These are phyloP conservation scores for Anthostomella pinea DNA, from an alignment of 2,329 filamentous ascomycete genomes.

Conservation along the genomic window DNA sequence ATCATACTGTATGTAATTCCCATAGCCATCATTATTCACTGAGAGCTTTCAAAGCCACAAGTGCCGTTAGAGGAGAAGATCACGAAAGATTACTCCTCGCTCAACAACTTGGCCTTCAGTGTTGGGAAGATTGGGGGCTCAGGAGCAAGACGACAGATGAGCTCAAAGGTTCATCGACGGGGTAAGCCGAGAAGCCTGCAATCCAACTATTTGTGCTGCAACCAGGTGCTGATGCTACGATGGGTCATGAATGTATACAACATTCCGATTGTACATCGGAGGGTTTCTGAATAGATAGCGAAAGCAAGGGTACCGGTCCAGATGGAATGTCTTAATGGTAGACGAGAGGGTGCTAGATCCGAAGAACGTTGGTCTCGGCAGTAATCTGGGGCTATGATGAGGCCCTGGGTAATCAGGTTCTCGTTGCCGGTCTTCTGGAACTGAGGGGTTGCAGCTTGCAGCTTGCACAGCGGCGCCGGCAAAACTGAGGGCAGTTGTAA, in stretches of 20 bases:
- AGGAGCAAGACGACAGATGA: conserved; percentile 18
- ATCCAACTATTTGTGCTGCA: no score
- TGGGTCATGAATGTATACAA: no score
- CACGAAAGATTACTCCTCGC: no score
- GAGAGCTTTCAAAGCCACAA: no score
- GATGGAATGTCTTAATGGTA: conserved; percentile 18
- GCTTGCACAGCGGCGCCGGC: conserved; percentile 10
- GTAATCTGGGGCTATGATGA: conserved; percentile 19
- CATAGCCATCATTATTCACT: no score
- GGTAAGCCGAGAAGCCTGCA: conserved; percentile 25
- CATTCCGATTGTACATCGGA: conserved; percentile 14
- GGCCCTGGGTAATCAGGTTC: conserved; percentile 15
- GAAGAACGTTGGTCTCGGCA: conserved; percentile 17
- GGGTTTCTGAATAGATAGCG: conserved; percentile 8
- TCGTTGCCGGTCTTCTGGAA: no score
- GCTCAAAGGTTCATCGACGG: conserved; percentile 18
- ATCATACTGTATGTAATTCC: no score
- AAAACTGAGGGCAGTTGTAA: conserved; percentile 13
- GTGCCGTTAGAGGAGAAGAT: no score
- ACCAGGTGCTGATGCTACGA: no score
- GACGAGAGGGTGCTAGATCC: conserved; percentile 21
- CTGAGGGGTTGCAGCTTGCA: conserved; percentile 16
- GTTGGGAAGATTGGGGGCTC: conserved; percentile 7
- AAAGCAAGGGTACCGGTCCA: conserved; percentile 17
- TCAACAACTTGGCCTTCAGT: conserved; percentile 5